Base-by-base conservation (phyloP, 2,329 filamentous ascomycete species). In the Cryphonectria naterciae region DNA sequence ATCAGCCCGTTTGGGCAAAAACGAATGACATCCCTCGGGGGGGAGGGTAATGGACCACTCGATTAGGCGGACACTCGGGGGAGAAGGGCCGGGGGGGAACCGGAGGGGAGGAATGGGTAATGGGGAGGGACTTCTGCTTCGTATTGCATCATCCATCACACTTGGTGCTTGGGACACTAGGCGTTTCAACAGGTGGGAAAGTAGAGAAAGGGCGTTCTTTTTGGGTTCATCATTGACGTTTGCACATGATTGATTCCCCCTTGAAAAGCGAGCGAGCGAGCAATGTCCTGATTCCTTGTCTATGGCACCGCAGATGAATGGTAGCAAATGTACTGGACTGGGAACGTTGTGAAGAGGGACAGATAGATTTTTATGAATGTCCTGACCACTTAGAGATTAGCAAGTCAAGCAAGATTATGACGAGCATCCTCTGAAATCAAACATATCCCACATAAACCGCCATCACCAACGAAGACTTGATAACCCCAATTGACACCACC, bases 1-100 rank as follows among this genome's bases (percentile, higher is more conserved):
- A 74, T 52, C 75, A 73, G 76, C 75, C 71, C 2, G 32, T 62
- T 54, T 46, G 17, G 61, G 3, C 61, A 46, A 32, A 7, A 39
- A 39, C 7, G 4, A 10, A 61, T 22, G 58, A 22, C 3, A 22
- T 39, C n/a, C 19, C 7, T n/a, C 4, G 19, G 43, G 37, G 43
- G 37, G 13, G 60, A 49, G 19, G 25, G 17, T 52, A 67, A 70
- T 70, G 68, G 70, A 28, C 28, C 15, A 41, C 69, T 67, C 43
- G 64, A 64, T 35, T 2, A 28, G 58, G 58, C 28, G 43, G 15
- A 39, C 19, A 15, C 5, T n/a, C 2, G 22, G 25, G 19, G 39
- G 22, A 6, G 46, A 22, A 37, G 25, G 46, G n/a, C 39, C 19
- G 19, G 25, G 17, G 10, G 56, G 65, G 32, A 49, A 32, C 32